Evolutionary conservation across 495 filamentous ascomycete species (phyloP), one percentile per base, ranked within the genome.

Genomic region (Hypoxylon intermedium): DNA sequence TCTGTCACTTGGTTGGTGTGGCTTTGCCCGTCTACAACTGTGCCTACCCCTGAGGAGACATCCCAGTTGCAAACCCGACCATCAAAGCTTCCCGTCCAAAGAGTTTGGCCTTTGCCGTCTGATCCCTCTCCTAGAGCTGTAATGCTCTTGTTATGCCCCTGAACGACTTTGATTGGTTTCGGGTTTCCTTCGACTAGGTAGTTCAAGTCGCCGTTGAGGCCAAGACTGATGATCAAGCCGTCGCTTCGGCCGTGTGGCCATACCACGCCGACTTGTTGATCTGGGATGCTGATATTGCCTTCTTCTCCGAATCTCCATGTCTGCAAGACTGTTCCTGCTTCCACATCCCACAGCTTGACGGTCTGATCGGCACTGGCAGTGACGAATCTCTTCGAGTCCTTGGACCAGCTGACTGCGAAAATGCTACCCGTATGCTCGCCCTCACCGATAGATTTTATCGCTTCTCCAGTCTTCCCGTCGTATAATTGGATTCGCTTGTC

Each of bases 311-410:
- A 81, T 59, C 81, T 82, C 94, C 94, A 98, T 31, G 84, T 91
- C 70, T 93, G 89, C 0, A 85, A 75, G 11, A 83, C 84, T 60
- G 89, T 88, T 15, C 86, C 89, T 6, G 85, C 79, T 69, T 96
- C 93, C 6, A 85, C 89, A 68, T 97, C 93, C 91, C 91, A 95
- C 47, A 93, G 73, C 65, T 87, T 88, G 38, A 98, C 91, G 0
- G 93, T 97, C 70, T 92, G 89, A 69, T 98, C 94, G 2, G 92
- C 94, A 67, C 91, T 94, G 1, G 92, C 89, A 4, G 94, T 98
- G 16, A 89, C 93, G 55, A 98, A 91, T 45, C 84, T 83, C 67
- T 89, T 92, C 6, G 93, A 97, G 69, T 98, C 93, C 54, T 82
- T 85, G 2, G 89, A 83, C 94, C 94, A 98, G 30, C 89, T 91